Evolutionary conservation across 176 grass and related monocot species (phyloP), one percentile per base, ranked within the genome.

Genomic region (Musa itinerans): DNA sequence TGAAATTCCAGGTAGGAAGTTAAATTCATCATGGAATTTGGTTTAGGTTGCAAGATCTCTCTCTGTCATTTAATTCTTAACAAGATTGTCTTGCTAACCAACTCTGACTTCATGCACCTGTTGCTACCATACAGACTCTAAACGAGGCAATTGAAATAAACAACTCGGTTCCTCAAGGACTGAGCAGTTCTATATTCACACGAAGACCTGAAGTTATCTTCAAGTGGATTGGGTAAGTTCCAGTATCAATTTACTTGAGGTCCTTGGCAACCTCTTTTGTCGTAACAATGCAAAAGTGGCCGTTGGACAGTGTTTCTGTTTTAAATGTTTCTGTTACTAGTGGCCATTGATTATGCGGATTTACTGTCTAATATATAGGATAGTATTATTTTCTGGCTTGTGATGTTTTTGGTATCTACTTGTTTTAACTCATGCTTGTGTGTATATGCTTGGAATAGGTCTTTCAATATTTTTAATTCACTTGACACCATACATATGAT

Each of bases 121-220:
- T 86, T 52, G 8, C 56, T 73, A 29, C 11, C 48, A 63, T 79
- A 26, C 78, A 99, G 95, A 92, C 76, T 75, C 75, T 99, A 71
- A 89, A 89, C 68, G 91, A 99, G 87, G 95, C 90, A 79, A 89
- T 99, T 84, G 86, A 94, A 80, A 94, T 94, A 72, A 94, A 99
- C 75, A 99, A 99, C 76, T 99, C 90, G 29, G 95, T 94, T 77
- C 83, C 90, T 54, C 95, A 99, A 91, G 95, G 95, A 22, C 72
- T 99, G 74, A 99, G 95, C 79, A 99, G 95, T 65, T 99, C 95
- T 68, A 91, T 99, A 78, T 99, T 99, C 86, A 99, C 95, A 63
- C 89, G 77, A 53, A 86, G 76, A 65, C 88, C 95, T 82, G 91
- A 99, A 52, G 74, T 89, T 56, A 94, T 99, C 81, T 99, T 99